Conservation (phyloP, 768 basidiomycete genomes). For the Stropharia rugosoannulata region DNA sequence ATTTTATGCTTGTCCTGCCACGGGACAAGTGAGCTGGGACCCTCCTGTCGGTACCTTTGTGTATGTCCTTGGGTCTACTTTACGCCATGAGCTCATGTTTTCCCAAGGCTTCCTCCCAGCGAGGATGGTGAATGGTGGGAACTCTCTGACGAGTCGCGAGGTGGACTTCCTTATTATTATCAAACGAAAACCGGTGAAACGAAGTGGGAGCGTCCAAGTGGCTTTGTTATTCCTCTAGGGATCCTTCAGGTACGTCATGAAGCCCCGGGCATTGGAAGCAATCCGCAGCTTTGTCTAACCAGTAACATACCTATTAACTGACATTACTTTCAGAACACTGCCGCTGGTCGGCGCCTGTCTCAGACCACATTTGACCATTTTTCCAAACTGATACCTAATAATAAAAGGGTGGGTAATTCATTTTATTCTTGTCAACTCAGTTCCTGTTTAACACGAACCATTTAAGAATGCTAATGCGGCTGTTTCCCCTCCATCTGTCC, state of each 20-base stretch:
- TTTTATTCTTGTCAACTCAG: neutral
- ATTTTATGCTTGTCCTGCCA: conserved; percentile 92
- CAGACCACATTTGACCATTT: conserved; percentile 47
- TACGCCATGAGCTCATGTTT: conserved; percentile 17
- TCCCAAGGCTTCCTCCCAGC: conserved; percentile 71
- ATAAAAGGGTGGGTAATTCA: conserved; percentile 21
- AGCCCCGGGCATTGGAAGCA: neutral
- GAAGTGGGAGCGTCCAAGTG: conserved; percentile 87
- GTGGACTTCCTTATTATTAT: conserved; percentile 89
- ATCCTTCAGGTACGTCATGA: conserved; percentile 68
- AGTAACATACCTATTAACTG: neutral
- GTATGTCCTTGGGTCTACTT: conserved; percentile 41
- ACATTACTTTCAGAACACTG: conserved; percentile 52
- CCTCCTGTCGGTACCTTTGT: conserved; percentile 88
- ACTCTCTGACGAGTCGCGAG: conserved; percentile 78
- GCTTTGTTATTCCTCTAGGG: conserved; percentile 89
- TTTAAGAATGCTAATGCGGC: conserved; percentile 7
- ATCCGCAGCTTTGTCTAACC: neutral
- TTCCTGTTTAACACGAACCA: neutral
- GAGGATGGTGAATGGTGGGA: conserved; percentile 97
- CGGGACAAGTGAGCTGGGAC: conserved; percentile 92
- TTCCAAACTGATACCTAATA: conserved; percentile 33
- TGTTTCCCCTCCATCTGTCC: conserved; percentile 7
- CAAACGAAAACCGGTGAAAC: conserved; percentile 91
- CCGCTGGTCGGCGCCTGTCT: conserved; percentile 70